Evolutionary conservation across 352 stramenopile species (phyloP).

Genomic region (Phytopythium helicoides): DNA sequence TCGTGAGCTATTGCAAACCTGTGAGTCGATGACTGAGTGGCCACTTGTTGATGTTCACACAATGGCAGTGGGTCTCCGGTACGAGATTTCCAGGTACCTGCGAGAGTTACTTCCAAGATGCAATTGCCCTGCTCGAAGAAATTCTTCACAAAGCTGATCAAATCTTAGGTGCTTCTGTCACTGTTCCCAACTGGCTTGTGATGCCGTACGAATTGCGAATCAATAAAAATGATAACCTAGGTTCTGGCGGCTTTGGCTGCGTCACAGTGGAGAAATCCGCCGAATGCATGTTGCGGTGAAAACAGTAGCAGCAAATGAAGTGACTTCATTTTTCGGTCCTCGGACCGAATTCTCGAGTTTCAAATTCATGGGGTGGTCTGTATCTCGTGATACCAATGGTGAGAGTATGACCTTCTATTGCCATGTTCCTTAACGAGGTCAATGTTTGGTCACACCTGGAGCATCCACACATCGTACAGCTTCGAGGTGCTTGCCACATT

Average conservation of each 20-base stretch:
- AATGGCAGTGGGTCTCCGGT: no score
- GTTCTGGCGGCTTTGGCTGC: not conserved
- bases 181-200: not conserved
- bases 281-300: not conserved
- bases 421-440: not conserved
- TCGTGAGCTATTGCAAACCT: no score
- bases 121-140: no score
- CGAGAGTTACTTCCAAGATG: no score
- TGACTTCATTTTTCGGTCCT: no score
- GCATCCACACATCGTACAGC: constrained; percentile 4
- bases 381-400: not conserved
- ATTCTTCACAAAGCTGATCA: not conserved
- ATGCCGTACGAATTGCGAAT: not conserved
- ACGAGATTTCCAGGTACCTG: no score
- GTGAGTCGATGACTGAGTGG: no score
- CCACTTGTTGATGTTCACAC: no score
- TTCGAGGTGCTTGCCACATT: not conserved
- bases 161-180: not conserved
- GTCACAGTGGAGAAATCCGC: not conserved
- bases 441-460: constrained; percentile 1
- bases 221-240: not conserved
- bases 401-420: not conserved
- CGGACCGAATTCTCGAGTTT: not conserved
- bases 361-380: not conserved
- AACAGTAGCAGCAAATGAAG: not conserved